Evolutionary conservation across 768 basidiomycete genomes (phyloP).

Genomic region (Psilocybe cubensis): DNA sequence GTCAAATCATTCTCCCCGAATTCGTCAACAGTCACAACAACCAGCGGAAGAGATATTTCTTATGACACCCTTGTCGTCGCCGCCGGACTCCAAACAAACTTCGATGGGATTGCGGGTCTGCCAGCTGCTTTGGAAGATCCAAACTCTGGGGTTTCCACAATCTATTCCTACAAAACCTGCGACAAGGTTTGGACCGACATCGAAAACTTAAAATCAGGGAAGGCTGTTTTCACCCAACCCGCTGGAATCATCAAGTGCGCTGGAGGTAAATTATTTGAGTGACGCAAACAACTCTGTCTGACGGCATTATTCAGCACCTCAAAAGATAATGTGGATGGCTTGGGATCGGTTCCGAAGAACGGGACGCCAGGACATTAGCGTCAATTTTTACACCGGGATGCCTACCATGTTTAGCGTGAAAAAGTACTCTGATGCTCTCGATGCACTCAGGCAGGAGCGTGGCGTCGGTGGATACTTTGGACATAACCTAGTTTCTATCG

Average conservation of each 20-base stretch:
- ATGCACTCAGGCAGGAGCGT: slow-evolving; percentile 76
- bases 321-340: slow-evolving; percentile 98
- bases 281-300: slow-evolving; percentile 1
- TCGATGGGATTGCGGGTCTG: slow-evolving; percentile 74
- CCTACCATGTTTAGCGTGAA: slow-evolving; percentile 97
- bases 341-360: slow-evolving; percentile 80
- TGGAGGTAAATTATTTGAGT: slow-evolving; percentile 54
- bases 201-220: slow-evolving; percentile 71
- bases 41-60: slow-evolving; percentile 65
- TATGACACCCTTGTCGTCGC: slow-evolving; percentile 93
- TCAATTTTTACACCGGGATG: slow-evolving; percentile 89
- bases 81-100: slow-evolving; percentile 87
- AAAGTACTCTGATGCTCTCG: slow-evolving; percentile 90
- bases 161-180: slow-evolving; percentile 89
- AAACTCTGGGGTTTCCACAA: slow-evolving; percentile 82
- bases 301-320: slow-evolving; percentile 55
- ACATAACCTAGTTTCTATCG: slow-evolving; percentile 81
- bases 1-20: slow-evolving; percentile 77
- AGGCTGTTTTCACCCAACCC: slow-evolving; percentile 95
- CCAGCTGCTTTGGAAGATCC: slow-evolving; percentile 77
- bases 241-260: slow-evolving; percentile 93
- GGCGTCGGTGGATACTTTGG: slow-evolving; percentile 81
- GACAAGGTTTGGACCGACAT: slow-evolving; percentile 91
- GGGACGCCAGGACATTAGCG: slow-evolving; percentile 55
- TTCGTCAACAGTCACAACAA: slow-evolving; percentile 73